Conservation (phyloP, 345 rosid genomes). For the Bruguiera gymnorhiza region DNA sequence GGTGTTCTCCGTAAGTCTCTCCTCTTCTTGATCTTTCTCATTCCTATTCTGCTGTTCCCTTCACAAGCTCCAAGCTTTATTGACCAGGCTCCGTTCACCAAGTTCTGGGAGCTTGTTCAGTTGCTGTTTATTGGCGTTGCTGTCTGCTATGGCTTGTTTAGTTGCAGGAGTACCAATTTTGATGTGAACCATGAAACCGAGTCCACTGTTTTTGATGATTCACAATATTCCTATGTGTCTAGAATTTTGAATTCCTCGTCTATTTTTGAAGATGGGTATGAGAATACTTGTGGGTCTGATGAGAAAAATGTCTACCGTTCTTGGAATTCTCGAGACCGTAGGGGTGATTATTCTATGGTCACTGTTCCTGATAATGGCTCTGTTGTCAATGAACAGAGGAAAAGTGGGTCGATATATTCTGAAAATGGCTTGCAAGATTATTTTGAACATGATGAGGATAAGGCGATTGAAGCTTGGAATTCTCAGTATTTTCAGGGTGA, state of each 20-base stretch:
- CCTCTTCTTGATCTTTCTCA: constrained; percentile 45
- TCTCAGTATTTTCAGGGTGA: constrained; percentile 54
- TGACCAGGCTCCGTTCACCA: constrained; percentile 40
- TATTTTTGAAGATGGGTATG: constrained; percentile 58
- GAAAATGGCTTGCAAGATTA: constrained; percentile 27
- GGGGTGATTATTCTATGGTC: constrained; percentile 10
- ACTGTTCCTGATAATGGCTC: background rate
- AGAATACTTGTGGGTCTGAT: constrained; percentile 37
- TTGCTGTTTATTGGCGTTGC: constrained; percentile 74
- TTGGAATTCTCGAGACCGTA: constrained; percentile 17
- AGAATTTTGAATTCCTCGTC: constrained; percentile 47
- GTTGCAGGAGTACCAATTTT: constrained; percentile 44
- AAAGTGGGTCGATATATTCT: constrained; percentile 23
- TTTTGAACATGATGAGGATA: constrained; percentile 26
- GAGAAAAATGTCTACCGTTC: constrained; percentile 24
- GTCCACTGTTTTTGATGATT: constrained; percentile 28
- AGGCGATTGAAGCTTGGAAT: constrained; percentile 51
- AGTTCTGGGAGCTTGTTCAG: constrained; percentile 75
- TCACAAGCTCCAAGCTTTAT: constrained; percentile 74
- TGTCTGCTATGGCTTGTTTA: constrained; percentile 78
- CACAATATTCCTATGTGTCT: constrained; percentile 42
- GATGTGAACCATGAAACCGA: constrained; percentile 30
- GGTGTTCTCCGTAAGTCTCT: constrained; percentile 52
- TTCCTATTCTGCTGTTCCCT: constrained; percentile 71
- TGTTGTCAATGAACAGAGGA: constrained; percentile 22